Evolutionary conservation across 495 filamentous ascomycete genomes (phyloP).

Genomic region (Penicillium paradoxum): DNA sequence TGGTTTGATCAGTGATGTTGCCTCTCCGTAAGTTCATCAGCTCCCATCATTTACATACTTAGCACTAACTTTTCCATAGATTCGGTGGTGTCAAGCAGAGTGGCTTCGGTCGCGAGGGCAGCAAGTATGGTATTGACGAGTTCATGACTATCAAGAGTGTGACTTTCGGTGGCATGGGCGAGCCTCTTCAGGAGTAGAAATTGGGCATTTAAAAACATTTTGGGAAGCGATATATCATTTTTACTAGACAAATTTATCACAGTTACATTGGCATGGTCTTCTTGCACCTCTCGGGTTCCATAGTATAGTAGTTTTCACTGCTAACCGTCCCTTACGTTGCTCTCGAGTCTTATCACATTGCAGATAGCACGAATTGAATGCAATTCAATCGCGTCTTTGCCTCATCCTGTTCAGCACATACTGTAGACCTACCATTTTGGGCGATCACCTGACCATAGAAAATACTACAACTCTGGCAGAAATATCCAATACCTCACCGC

Average conservation of each 20-base stretch:
- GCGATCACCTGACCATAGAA: background rate
- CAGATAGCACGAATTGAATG: too few relatives aligned
- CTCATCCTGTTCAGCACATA: too few relatives aligned
- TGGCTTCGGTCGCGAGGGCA: conserved; percentile 90
- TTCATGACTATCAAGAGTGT: conserved; percentile 85
- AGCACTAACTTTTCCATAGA: conserved; percentile 28
- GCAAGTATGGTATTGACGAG: conserved; percentile 85
- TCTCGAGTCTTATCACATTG: too few relatives aligned
- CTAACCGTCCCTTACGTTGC: too few relatives aligned
- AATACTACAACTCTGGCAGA: background rate
- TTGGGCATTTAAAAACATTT: background rate
- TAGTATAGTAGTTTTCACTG: background rate
- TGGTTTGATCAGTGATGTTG: conserved; percentile 75
- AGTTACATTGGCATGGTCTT: background rate
- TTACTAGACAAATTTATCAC: background rate
- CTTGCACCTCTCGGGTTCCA: background rate
- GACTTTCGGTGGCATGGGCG: conserved; percentile 72
- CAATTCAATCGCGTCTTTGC: too few relatives aligned
- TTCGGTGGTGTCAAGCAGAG: conserved; percentile 94
- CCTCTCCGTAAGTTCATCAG: conserved; percentile 51
- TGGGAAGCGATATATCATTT: background rate
- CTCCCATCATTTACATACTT: background rate
- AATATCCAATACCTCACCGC: background rate
- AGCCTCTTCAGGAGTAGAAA: conserved; percentile 43
- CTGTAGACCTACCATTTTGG: too few relatives aligned